Evolutionary conservation across 1,284 basidiomycete genomes (phyloP), one percentile per base, ranked within the genome.

Genomic region (Psilocybe mexicana): DNA sequence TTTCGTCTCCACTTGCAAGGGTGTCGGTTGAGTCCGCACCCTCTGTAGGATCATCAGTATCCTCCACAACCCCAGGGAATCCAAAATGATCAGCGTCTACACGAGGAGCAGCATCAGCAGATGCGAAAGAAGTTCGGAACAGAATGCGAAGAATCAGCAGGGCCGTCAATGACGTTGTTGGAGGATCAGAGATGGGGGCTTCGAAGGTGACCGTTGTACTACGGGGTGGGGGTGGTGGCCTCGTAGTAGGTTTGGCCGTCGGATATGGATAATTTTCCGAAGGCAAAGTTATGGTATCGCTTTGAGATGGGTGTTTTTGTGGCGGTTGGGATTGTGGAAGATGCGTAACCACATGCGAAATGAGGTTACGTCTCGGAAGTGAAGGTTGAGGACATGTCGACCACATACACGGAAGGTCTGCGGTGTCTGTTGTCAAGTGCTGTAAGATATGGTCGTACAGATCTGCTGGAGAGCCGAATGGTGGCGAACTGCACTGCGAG

Each of bases 11-110:
- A 46, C 70, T 68, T 6, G 67, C 58, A 56, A 64, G 67, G 60
- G 60, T 67, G 67, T 70, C 72, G 56, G 66, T 68, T 25, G 67
- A 67, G 52, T 77, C 75, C 36, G 69, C 64, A 8, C 65, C 71
- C 43, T 83, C 82, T 42, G 48, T 26, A 46, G 79, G 74, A 14
- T 86, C 87, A 10, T 83, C 85, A 10, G 77, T 76, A 18, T 90
- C 88, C 62, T 89, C 87, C 38, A 88, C 77, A 47, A 87, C 54
- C 0, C 88, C 90, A 5, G 90, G 91, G 70, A 93, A 93, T 2
- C 90, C 90, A 70, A 92, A 93, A 63, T 90, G 89, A 60, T 92
- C 87, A 7, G 81, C 86, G 67, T 92, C 90, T 2, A 80, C 83
- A 11, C 87, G 79, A 12, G 90, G 90, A 0, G 90, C 90, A 28